Evolutionary conservation across 163 green algal species (phyloP), one percentile per base, ranked within the genome.

Genomic region (Chlorella variabilis): DNA sequence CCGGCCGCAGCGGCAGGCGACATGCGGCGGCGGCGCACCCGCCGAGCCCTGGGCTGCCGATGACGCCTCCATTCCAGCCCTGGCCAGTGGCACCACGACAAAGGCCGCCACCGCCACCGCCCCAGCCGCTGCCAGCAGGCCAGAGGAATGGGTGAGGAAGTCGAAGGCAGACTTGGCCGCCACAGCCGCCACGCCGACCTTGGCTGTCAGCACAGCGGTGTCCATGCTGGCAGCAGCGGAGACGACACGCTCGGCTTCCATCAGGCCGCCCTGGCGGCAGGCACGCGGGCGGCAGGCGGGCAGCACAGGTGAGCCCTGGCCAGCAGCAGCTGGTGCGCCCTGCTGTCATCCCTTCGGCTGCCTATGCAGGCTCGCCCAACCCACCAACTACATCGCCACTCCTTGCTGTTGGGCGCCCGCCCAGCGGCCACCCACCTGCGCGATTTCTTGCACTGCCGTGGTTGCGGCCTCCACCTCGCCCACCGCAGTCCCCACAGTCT

Each of bases 381-480:
- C n/a, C n/a, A n/a, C n/a, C n/a, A n/a, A n/a, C n/a, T n/a, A n/a
- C n/a, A n/a, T n/a, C n/a, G n/a, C n/a, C n/a, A n/a, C n/a, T n/a
- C n/a, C n/a, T n/a, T n/a, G n/a, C n/a, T n/a, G n/a, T n/a, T n/a
- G n/a, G n/a, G n/a, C n/a, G n/a, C n/a, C n/a, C n/a, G n/a, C n/a
- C n/a, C n/a, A n/a, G n/a, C n/a, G n/a, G n/a, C 1, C 11, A 45
- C 49, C 3, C 41, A 81, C 76, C 62, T 82, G 76, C 13, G 63
- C 76, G 2, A 82, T 6, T 15, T 82, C 76, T 25, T 82, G 76
- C 63, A 75, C 36, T 20, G 17, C 25, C 0, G 34, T 75, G 0
- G 76, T 62, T 6, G 63, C 76, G 31, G 45, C 45, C 45, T 82
- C 76, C 76, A 82, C 45, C 62, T 82, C 76, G 3, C 68, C 59